Base-by-base conservation (phyloP, 2,329 filamentous ascomycete genomes). In the Orbilia quercus region DNA sequence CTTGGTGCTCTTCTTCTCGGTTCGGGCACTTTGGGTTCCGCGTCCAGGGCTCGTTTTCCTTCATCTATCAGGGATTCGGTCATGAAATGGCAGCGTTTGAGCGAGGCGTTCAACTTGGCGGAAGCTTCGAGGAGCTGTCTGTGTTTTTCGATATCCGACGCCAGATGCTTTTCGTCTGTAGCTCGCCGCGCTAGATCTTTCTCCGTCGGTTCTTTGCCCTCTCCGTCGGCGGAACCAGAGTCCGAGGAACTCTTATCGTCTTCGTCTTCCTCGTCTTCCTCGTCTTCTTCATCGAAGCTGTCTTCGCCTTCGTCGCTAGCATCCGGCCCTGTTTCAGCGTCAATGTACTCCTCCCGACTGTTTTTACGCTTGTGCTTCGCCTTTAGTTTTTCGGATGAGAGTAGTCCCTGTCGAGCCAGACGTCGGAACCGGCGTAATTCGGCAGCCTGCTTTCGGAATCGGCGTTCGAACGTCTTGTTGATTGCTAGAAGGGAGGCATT, bases 401-500 rank as follows among this genome's bases (percentile, higher is more conserved):
- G 82, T 0, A 88, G 86, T 0, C 92, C 92, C 0, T 91, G 88
- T 18, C 94, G 87, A 40, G 91, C 96, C 54, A 98, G 83, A n/a
- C 95, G 88, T 57, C 91, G 88, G 80, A 89, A 98, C 45, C 94
- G 86, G 66, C 95, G 89, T 31, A 99, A 80, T 79, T 99, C 95
- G 0, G 90, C 87, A 38, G 91, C 94, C 78, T 98, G 94, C 79
- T 96, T 96, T 23, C 92, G 88, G 77, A 99, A 85, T 79, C 98
- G 92, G 22, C 92, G 87, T 81, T 99, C 95, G 0, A 99, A 83
- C 0, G 92, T 95, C 59, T 93, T 86, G 79, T 99, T 99, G 82
- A 99, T 98, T 42, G 95, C 95, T 65, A 96, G 87, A 1, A 99
- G 85, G 0, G 93, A 97, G 0, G 92, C 95, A 79, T 99, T 99